Evolutionary conservation across 371 early-diverging fungal genomes (phyloP), one percentile per base, ranked within the genome.

Genomic region (Synchytrium microbalum): DNA sequence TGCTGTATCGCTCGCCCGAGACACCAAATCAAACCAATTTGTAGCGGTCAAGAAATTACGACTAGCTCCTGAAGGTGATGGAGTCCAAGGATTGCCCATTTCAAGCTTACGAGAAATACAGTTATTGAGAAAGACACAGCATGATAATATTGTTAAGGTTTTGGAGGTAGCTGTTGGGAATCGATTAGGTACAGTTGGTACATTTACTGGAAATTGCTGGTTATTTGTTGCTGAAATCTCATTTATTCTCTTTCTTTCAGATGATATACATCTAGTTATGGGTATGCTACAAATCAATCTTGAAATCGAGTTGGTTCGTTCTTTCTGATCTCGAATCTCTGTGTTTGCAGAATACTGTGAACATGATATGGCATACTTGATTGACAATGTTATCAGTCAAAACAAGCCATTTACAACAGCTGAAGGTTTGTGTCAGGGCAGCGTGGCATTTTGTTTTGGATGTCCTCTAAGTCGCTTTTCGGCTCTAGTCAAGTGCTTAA

Each of bases 31-130:
- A 10, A 88, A 88, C 67, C 91, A 90, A 72, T 88, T 98, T 2
- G 98, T 99, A 5, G 99, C 99, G 0, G 77, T 99, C 60, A 99
- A 99, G 78, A 89, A 85, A 66, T 92, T 98, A 61, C 87, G 97
- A 25, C 82, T 98, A 64, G 46, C 46, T 19, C 10, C 5, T 19
- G 46, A 19, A 10, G 97, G 92, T 67, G 98, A 99, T 75, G 89
- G 91, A 72, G 97, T 98, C 77, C 94, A 71, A 85, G 93, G 92
- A 16, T 84, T 97, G 19, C 96, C 96, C n/a, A 88, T 95, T 73
- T 92, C 94, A 54, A 94, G 99, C 5, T 88, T 99, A 68, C 84
- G 99, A 64, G 99, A 99, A 77, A 99, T 99, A 68, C 91, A 96
- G 33, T 80, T 99, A 28, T 78, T 99, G 60, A 96, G 94, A 74